These are phyloP conservation scores for Aureobasidium pullulans DNA, from an alignment of 2,329 filamentous ascomycete species.

Conservation along the genomic window DNA sequence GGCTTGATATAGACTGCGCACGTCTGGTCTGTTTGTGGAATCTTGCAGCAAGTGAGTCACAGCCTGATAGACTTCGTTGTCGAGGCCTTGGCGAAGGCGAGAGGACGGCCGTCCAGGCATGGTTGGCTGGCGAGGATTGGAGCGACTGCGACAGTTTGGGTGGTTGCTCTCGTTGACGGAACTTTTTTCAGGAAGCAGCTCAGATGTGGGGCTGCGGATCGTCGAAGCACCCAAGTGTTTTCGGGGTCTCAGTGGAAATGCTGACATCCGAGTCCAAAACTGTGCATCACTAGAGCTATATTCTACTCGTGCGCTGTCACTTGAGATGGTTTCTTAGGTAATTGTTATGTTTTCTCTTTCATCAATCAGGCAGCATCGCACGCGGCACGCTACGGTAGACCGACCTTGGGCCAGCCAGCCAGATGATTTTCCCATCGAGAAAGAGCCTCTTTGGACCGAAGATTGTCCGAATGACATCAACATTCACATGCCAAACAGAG, in stretches of 20 bases:
- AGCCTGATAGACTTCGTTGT: slow-evolving; percentile 61
- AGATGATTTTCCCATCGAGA: neutral
- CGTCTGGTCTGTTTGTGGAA: slow-evolving; percentile 46
- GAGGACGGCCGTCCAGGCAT: slow-evolving; percentile 3
- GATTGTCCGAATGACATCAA: slow-evolving; percentile 11
- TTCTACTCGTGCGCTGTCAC: neutral
- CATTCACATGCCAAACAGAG: slow-evolving; percentile 2
- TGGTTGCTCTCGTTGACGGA: neutral
- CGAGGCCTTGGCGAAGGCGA: slow-evolving; percentile 25
- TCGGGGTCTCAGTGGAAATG: neutral
- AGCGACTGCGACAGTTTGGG: too few relatives aligned
- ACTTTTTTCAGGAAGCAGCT: slow-evolving; percentile 4
- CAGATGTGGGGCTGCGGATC: neutral
- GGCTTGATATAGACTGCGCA: slow-evolving; percentile 62
- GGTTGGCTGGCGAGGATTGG: neutral
- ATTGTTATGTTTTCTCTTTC: neutral
- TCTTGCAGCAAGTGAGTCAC: slow-evolving; percentile 69
- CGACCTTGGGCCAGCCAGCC: neutral
- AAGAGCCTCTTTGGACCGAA: neutral
- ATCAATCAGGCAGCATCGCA: neutral
- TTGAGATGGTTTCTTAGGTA: neutral
- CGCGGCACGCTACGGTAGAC: too few relatives aligned
- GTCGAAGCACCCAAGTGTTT: slow-evolving; percentile 7
- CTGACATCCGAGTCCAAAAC: neutral
- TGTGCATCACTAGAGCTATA: neutral